Evolutionary conservation across 2,329 filamentous ascomycete species (phyloP).

Genomic region (Rutstroemia sp.): DNA sequence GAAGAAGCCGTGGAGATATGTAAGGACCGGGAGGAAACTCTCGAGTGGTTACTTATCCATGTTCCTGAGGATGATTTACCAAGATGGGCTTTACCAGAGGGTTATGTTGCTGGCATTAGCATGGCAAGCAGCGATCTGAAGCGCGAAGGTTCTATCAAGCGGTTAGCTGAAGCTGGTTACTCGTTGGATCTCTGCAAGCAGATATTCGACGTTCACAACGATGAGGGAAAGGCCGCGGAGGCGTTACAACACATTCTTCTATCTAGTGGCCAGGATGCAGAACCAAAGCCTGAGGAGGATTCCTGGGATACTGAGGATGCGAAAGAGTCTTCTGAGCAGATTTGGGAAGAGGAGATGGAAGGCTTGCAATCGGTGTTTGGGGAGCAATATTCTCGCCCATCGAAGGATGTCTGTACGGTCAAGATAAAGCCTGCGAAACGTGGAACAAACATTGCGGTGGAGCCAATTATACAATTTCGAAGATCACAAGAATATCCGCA

Average conservation of each 20-base stretch:
- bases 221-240: slow-evolving; percentile 73
- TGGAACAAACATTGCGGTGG: slow-evolving; percentile 41
- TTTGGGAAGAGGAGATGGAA: slow-evolving; percentile 80
- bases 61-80: slow-evolving; percentile 97
- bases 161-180: slow-evolving; percentile 77
- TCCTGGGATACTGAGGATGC: slow-evolving; percentile 32
- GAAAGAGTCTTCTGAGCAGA: slow-evolving; percentile 47
- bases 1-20: slow-evolving; percentile 83
- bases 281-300: slow-evolving; percentile 33
- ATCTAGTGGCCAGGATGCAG: slow-evolving; percentile 34
- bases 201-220: slow-evolving; percentile 59
- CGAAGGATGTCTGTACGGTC: slow-evolving; percentile 61
- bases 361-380: slow-evolving; percentile 83
- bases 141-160: slow-evolving; percentile 73
- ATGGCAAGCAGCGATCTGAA: slow-evolving; percentile 77
- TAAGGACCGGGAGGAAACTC: slow-evolving; percentile 83
- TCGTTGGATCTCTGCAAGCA: slow-evolving; percentile 76
- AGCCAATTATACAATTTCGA: slow-evolving; percentile 57
- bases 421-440: slow-evolving; percentile 51
- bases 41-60: slow-evolving; percentile 95
- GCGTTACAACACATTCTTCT: slow-evolving; percentile 67
- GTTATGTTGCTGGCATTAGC: slow-evolving; percentile 82
- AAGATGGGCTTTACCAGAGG: slow-evolving; percentile 82
- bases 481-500: slow-evolving; percentile 68
- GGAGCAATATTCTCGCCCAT: slow-evolving; percentile 57